Conservation (phyloP, 2,329 filamentous ascomycete genomes). For the Phoma sp. region DNA sequence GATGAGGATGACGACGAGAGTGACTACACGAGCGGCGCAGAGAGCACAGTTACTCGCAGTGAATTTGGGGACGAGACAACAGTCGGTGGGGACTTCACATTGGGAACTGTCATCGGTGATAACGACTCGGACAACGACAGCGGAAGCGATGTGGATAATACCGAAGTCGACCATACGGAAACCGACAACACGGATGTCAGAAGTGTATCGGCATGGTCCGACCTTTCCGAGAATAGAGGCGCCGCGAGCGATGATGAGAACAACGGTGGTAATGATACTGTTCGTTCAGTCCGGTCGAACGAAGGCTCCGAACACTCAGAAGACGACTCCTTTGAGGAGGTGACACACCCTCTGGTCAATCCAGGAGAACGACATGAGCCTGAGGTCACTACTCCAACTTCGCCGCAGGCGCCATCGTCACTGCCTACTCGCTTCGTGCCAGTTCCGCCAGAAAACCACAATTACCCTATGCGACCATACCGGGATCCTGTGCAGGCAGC, state of each 20-base stretch:
- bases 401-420: slow-evolving; percentile 44
- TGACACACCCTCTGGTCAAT: slow-evolving; percentile 35
- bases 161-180: slow-evolving; percentile 29
- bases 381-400: slow-evolving; percentile 57
- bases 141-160: slow-evolving; percentile 47
- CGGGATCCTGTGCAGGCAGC: slow-evolving; percentile 79
- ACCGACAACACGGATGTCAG: slow-evolving; percentile 47
- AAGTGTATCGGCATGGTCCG: slow-evolving; percentile 81
- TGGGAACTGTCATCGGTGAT: slow-evolving; percentile 44
- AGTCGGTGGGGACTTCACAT: slow-evolving; percentile 56
- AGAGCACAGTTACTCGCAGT: slow-evolving; percentile 82
- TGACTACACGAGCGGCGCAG: slow-evolving; percentile 81
- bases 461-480: slow-evolving; percentile 78
- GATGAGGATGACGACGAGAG: slow-evolving; percentile 66
- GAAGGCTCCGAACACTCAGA: slow-evolving; percentile 42
- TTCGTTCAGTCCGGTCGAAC: slow-evolving; percentile 38
- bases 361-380: slow-evolving; percentile 39
- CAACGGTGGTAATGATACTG: slow-evolving; percentile 33
- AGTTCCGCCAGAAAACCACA: slow-evolving; percentile 83
- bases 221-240: slow-evolving; percentile 78
- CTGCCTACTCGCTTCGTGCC: slow-evolving; percentile 72
- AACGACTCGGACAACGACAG: slow-evolving; percentile 55
- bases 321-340: slow-evolving; percentile 45
- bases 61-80: slow-evolving; percentile 69
- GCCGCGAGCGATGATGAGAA: slow-evolving; percentile 57